Evolutionary conservation across 805 yeast genomes (phyloP).

Genomic region (Lachancea sp.): DNA sequence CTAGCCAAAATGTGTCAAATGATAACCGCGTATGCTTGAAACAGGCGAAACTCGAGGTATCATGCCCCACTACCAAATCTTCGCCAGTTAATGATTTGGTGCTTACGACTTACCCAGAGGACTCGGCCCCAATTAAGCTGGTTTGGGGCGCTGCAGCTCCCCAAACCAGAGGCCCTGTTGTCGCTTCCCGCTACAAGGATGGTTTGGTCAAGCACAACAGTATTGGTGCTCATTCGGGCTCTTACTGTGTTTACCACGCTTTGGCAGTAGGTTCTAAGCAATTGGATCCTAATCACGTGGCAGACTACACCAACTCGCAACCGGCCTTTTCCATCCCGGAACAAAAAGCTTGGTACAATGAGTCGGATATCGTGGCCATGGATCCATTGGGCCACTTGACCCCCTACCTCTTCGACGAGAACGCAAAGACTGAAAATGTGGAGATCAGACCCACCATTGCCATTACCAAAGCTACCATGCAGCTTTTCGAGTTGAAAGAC

Average conservation of each 20-base stretch:
- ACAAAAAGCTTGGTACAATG: constrained; percentile 50
- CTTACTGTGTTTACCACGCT: constrained; percentile 60
- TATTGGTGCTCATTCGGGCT: constrained; percentile 60
- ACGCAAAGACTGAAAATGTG: constrained; percentile 41
- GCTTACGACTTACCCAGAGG: constrained; percentile 50
- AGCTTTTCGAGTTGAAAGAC: constrained; percentile 50
- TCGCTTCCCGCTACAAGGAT: constrained; percentile 44
- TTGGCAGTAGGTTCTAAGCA: constrained; percentile 57
- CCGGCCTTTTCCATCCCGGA: constrained; percentile 53
- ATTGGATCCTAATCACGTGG: constrained; percentile 44
- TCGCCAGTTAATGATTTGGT: constrained; percentile 33
- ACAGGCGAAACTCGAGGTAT: background rate
- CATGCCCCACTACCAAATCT: background rate
- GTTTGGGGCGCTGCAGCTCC: constrained; percentile 50
- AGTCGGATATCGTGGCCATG: constrained; percentile 53
- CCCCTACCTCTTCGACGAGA: constrained; percentile 49
- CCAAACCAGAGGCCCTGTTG: constrained; percentile 48
- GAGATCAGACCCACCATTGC: constrained; percentile 62
- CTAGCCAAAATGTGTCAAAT: too few relatives aligned
- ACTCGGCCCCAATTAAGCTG: constrained; percentile 43
- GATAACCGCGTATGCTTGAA: background rate
- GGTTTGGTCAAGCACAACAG: constrained; percentile 52
- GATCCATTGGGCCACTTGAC: constrained; percentile 65
- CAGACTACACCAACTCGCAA: constrained; percentile 58
- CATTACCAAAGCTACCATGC: constrained; percentile 60